Evolutionary conservation across 345 rosid genomes (phyloP), one percentile per base, ranked within the genome.

Genomic region (Bruguiera gymnorhiza): DNA sequence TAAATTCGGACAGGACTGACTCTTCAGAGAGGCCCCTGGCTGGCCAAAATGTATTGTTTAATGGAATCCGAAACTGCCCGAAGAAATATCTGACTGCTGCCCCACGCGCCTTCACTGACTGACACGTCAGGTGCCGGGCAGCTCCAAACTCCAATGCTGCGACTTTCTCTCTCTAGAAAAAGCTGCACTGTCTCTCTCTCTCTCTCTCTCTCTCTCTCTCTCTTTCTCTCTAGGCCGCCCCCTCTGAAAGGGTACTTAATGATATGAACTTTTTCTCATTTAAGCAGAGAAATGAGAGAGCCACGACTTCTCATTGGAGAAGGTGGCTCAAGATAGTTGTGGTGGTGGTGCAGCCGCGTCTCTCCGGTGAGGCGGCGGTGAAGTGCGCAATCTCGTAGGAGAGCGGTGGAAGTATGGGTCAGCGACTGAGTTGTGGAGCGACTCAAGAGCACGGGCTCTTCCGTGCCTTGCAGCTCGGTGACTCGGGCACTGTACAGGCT

Each of bases 401-500:
- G 61, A 50, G 27, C 23, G 15, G 60, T 24, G 50, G 6, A 51
- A 32, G 34, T 6, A 96, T 96, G 99, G 99, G 99, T 63, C 99
- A 96, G 83, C 89, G 94, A 50, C 74, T 90, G 79, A 92, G 99
- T 78, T 96, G 98, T 67, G 83, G 76, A 18, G 75, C 87, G 63
- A 84, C 65, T 78, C 86, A 82, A 43, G 98, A 92, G 75, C 83
- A 88, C 72, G 90, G 84, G 7, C 73, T 96, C 31, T 90, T 90
- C 64, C 68, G 79, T 30, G 89, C 97, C n/a, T 90, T 89, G 3
- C 97, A 89, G 86, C 73, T 76, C 55, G 98, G 97, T 16, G 94
- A 90, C 59, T 23, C 79, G 43, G 82, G 85, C 4, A 69, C 81
- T 30, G 89, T 89, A 11, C 78, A 79, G 6, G 72, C 75, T 26